phyloP scores from a whole-genome alignment of 257 asterid species.

The Capsicum chinense region DNA sequence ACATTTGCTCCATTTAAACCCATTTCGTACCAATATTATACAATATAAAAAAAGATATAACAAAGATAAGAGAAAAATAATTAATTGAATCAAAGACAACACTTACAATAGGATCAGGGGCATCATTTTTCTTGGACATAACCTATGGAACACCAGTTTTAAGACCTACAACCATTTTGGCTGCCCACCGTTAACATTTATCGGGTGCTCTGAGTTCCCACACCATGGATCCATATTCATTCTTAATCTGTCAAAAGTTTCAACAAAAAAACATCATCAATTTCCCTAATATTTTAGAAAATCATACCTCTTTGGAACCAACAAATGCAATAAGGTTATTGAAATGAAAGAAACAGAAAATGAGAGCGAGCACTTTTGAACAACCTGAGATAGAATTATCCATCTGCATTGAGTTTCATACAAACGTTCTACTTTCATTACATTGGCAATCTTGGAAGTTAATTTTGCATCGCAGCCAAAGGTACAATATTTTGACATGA shows the following conservation, averaged over 20 bases:
- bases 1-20: neutral
- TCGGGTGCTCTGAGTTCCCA: conserved; percentile 87
- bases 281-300: neutral
- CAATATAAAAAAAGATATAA: neutral
- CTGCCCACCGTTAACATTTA: conserved; percentile 82
- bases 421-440: conserved; percentile 88
- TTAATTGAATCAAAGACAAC: neutral
- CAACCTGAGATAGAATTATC: conserved; percentile 92
- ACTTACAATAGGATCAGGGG: conserved; percentile 94
- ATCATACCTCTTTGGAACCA: neutral
- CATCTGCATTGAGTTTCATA: conserved; percentile 97
- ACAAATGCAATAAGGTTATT: neutral
- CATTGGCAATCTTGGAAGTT: conserved; percentile 90
- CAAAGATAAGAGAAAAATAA: neutral
- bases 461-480: conserved; percentile 95
- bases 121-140: conserved; percentile 99
- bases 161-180: conserved; percentile 91
- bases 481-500: conserved; percentile 35
- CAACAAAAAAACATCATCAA: neutral
- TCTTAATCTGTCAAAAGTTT: conserved; percentile 66
- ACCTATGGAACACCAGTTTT: conserved; percentile 97
- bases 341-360: too few species aligned
- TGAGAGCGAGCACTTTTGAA: neutral
- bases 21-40: neutral
- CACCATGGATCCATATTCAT: conserved; percentile 95